phyloP scores from a whole-genome alignment of 805 yeast genomes.

The Kuraishia borneana region DNA sequence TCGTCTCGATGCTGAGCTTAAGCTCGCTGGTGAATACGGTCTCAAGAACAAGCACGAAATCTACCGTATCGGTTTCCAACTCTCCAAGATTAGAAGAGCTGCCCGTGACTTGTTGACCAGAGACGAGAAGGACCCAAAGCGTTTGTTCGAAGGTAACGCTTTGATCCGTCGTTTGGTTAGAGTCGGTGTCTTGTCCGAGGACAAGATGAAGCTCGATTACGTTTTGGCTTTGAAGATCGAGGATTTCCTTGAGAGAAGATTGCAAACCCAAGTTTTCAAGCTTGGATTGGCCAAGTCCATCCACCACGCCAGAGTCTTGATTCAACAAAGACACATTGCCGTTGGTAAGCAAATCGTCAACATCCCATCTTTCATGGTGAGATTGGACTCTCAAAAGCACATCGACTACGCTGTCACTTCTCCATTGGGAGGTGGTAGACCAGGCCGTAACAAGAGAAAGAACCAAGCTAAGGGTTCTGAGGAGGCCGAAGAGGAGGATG shows the following conservation, averaged over 20 bases:
- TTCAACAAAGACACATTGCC: conserved; percentile 98
- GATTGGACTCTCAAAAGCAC: conserved; percentile 99
- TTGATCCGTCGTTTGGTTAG: conserved; percentile 99
- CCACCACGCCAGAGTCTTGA: conserved; percentile 99
- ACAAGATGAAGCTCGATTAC: conserved; percentile 99
- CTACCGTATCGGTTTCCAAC: conserved; percentile 99
- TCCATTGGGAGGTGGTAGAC: conserved; percentile 99
- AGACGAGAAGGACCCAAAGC: conserved; percentile 99
- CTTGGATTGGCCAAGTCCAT: conserved; percentile 98
- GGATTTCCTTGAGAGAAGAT: conserved; percentile 99
- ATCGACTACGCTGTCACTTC: conserved; percentile 98
- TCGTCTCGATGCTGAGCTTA: conserved; percentile 98
- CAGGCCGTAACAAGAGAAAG: conserved; percentile 99
- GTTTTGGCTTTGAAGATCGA: conserved; percentile 96
- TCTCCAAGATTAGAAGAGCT: conserved; percentile 99
- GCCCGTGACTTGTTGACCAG: conserved; percentile 99
- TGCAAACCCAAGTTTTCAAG: conserved; percentile 99
- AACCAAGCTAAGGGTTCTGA: conserved; percentile 56
- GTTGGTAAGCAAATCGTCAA: conserved; percentile 99
- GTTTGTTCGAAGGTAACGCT: conserved; percentile 99
- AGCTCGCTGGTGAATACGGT: conserved; percentile 99
- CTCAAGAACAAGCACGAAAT: conserved; percentile 99
- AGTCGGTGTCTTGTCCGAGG: conserved; percentile 97
- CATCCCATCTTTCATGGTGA: conserved; percentile 98
- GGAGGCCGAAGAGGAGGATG: conserved; percentile 54